These are phyloP conservation scores for Boletus barrowsii DNA, from an alignment of 768 basidiomycete species.

Conservation along the genomic window DNA sequence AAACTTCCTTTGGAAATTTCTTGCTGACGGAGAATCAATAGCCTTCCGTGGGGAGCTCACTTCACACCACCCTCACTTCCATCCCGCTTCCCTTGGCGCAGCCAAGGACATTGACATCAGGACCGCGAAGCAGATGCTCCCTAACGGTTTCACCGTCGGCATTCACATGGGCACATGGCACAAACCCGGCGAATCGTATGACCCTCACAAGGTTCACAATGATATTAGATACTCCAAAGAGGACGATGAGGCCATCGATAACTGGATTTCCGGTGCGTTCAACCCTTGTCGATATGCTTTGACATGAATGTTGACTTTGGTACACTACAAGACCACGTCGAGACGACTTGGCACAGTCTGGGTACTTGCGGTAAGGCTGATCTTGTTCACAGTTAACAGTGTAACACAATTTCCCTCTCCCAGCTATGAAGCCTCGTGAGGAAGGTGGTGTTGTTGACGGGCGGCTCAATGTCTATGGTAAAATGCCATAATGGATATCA, in stretches of 20 bases:
- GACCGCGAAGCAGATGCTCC: slow-evolving; percentile 61
- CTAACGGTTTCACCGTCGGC: slow-evolving; percentile 61
- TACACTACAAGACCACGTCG: slow-evolving; percentile 50
- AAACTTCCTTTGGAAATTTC: too few relatives aligned
- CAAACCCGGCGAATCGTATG: slow-evolving; percentile 49
- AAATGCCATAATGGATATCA: too few relatives aligned
- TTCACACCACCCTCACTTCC: slow-evolving; percentile 73
- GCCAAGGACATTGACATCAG: slow-evolving; percentile 60
- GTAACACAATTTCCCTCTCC: neutral
- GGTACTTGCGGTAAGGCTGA: slow-evolving; percentile 37
- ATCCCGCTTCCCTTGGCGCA: slow-evolving; percentile 63
- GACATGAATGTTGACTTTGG: neutral
- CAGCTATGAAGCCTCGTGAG: slow-evolving; percentile 61
- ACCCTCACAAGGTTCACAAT: slow-evolving; percentile 56
- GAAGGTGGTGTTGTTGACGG: slow-evolving; percentile 57
- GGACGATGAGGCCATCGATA: slow-evolving; percentile 70
- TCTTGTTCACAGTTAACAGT: neutral
- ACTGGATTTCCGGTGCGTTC: slow-evolving; percentile 46
- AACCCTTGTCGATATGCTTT: neutral
- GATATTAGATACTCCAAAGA: slow-evolving; percentile 65
- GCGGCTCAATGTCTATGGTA: slow-evolving; percentile 53
- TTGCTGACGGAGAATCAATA: slow-evolving; percentile 19
- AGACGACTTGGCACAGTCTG: slow-evolving; percentile 76
- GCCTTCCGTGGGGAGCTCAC: slow-evolving; percentile 71
- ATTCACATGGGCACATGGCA: slow-evolving; percentile 75